Percentiles rank a stretch among this genome's conserved stretches.
phyloP scores from a whole-genome alignment of 169 alveolate species.

The Cryptosporidium canis region DNA sequence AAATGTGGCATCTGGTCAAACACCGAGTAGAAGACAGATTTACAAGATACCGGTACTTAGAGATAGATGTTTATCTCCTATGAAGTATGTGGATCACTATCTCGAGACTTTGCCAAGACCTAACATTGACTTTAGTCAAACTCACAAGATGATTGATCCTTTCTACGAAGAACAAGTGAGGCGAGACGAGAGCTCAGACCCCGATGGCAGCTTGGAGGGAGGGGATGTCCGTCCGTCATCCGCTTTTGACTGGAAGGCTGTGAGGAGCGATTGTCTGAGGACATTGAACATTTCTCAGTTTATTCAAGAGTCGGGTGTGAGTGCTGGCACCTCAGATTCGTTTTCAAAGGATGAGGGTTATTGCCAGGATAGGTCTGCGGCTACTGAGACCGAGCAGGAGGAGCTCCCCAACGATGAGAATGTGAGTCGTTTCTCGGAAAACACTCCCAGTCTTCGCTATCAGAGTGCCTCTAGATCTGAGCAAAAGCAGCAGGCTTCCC shows the following conservation, averaged over 20 bases:
- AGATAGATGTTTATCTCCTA: constrained; percentile 56
- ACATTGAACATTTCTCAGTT: constrained; percentile 5
- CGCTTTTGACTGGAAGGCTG: neutral
- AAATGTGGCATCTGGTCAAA: neutral
- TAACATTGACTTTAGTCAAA: constrained; percentile 23
- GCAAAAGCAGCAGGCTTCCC: neutral
- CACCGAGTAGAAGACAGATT: constrained; percentile 40
- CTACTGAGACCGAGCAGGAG: neutral
- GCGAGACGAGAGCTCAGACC: neutral
- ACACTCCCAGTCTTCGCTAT: neutral
- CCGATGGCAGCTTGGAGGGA: neutral
- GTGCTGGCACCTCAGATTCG: neutral
- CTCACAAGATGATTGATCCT: constrained; percentile 50
- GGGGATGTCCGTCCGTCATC: neutral
- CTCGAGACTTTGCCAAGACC: constrained; percentile 34
- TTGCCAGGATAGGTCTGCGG: neutral
- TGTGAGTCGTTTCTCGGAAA: neutral
- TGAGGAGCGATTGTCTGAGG: neutral
- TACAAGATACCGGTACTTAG: constrained; percentile 5
- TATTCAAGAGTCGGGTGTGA: neutral
- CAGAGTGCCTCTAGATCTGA: neutral
- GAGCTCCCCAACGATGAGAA: neutral
- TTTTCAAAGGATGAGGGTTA: neutral
- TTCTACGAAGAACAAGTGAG: neutral
- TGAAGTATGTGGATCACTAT: constrained; percentile 39